phyloP scores from a whole-genome alignment of 257 asterid genomes.

The Solanum clarkiae region DNA sequence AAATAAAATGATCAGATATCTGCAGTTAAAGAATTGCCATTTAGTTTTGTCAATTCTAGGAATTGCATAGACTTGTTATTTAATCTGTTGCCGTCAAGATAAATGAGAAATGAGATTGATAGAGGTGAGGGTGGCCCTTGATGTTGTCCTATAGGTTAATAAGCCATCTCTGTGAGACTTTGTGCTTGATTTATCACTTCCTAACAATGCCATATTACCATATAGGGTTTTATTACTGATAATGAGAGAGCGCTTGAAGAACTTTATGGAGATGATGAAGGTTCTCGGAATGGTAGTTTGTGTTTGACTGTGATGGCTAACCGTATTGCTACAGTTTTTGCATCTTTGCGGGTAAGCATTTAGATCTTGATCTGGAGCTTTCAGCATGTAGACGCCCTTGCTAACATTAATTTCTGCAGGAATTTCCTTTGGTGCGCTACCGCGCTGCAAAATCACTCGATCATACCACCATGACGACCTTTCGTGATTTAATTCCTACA shows the following conservation, averaged over 20 bases:
- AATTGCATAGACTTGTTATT: not conserved
- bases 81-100: not conserved
- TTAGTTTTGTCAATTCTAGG: not conserved
- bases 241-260: conserved; percentile 94
- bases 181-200: not conserved
- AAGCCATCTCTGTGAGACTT: not conserved
- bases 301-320: conserved; percentile 81
- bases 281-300: conserved; percentile 63
- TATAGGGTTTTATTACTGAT: conserved; percentile 83
- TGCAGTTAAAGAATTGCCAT: not conserved
- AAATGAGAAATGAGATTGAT: not conserved
- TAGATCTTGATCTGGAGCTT: not conserved
- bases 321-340: conserved; percentile 90
- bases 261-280: conserved; percentile 91
- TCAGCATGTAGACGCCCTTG: not conserved
- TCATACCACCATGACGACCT: conserved; percentile 82
- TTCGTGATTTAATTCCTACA: conserved; percentile 89
- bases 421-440: conserved; percentile 86
- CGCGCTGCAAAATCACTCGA: conserved; percentile 95
- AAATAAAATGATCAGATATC: not conserved
- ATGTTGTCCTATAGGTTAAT: not conserved
- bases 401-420: conserved; percentile 44
- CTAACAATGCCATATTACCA: not conserved
- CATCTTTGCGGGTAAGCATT: conserved; percentile 73
- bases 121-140: not conserved